Evolutionary conservation across 2,329 filamentous ascomycete species (phyloP).

Genomic region (Didymosphaeria variabile): DNA sequence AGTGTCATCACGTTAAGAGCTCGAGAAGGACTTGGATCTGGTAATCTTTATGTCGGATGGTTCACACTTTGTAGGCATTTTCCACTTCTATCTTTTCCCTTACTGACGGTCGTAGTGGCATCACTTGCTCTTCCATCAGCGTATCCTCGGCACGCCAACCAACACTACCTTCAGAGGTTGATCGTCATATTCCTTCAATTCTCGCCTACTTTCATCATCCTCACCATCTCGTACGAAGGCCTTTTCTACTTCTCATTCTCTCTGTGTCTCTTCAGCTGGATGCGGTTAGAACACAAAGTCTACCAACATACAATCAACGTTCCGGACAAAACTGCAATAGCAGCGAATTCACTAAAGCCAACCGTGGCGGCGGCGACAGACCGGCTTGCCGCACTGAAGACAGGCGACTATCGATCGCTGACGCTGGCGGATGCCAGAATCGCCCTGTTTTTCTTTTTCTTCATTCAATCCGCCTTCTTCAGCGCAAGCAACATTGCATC

Average conservation of each 20-base stretch:
- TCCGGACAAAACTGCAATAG: conserved; percentile 21
- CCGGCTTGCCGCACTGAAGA: conserved; percentile 40
- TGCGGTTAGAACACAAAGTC: conserved; percentile 85
- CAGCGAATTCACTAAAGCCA: conserved; percentile 43
- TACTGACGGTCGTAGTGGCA: conserved; percentile 62
- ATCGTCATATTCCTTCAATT: conserved; percentile 91
- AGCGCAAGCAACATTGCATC: conserved; percentile 96
- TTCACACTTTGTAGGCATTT: conserved; percentile 69
- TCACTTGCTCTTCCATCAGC: conserved; percentile 82
- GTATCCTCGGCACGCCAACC: conserved; percentile 82
- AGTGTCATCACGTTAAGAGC: conserved; percentile 87
- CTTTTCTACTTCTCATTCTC: conserved; percentile 95
- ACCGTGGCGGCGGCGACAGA: conserved; percentile 51
- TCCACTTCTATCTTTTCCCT: background rate
- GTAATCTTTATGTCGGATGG: conserved; percentile 90
- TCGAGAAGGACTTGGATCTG: conserved; percentile 82
- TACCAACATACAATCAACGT: conserved; percentile 55
- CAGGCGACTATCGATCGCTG: conserved; percentile 69
- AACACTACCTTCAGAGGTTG: conserved; percentile 88
- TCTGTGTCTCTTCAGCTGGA: conserved; percentile 84
- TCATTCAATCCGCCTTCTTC: conserved; percentile 96
- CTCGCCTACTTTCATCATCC: conserved; percentile 90
- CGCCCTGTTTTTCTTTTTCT: conserved; percentile 91
- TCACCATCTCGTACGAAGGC: conserved; percentile 97
- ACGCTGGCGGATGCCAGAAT: conserved; percentile 85